Conservation (phyloP, 495 filamentous ascomycete species). For the Cenococcum geophilum region DNA sequence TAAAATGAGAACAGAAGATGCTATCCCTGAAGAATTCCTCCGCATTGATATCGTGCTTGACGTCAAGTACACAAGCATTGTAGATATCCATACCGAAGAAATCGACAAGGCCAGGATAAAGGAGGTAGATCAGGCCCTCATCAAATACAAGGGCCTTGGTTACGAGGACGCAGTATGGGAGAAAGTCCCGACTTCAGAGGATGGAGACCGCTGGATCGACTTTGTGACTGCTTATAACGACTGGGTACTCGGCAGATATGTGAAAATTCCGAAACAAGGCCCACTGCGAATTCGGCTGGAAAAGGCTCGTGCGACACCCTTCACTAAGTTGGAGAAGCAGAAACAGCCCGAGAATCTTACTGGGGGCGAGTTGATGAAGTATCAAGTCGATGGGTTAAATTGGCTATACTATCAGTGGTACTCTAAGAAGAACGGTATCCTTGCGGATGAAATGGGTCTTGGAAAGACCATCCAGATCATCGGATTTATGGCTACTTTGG, state of each 20-base stretch:
- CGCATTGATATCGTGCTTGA: slow-evolving; percentile 84
- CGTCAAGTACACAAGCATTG: slow-evolving; percentile 56
- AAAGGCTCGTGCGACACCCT: slow-evolving; percentile 56
- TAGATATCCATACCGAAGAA: slow-evolving; percentile 48
- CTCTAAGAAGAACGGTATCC: slow-evolving; percentile 74
- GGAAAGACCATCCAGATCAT: slow-evolving; percentile 98
- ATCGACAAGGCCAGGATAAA: slow-evolving; percentile 61
- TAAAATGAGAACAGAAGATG: slow-evolving; percentile 66
- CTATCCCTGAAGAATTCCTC: slow-evolving; percentile 76
- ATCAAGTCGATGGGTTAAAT: slow-evolving; percentile 90
- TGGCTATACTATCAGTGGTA: slow-evolving; percentile 96
- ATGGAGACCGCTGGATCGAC: slow-evolving; percentile 67
- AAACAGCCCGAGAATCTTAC: slow-evolving; percentile 66
- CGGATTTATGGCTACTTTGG: slow-evolving; percentile 65
- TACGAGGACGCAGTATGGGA: slow-evolving; percentile 95
- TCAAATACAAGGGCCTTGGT: slow-evolving; percentile 92
- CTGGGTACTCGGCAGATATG: slow-evolving; percentile 68
- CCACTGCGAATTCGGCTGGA: slow-evolving; percentile 57
- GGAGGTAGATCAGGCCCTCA: slow-evolving; percentile 62
- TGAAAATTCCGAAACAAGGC: slow-evolving; percentile 49
- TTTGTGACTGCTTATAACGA: slow-evolving; percentile 79
- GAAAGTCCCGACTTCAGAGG: slow-evolving; percentile 60
- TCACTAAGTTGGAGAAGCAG: slow-evolving; percentile 60
- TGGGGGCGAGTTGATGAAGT: slow-evolving; percentile 82
- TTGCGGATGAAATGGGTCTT: slow-evolving; percentile 98